phyloP scores from a whole-genome alignment of 2,329 filamentous ascomycete species.

The Colletotrichum caudatum region DNA sequence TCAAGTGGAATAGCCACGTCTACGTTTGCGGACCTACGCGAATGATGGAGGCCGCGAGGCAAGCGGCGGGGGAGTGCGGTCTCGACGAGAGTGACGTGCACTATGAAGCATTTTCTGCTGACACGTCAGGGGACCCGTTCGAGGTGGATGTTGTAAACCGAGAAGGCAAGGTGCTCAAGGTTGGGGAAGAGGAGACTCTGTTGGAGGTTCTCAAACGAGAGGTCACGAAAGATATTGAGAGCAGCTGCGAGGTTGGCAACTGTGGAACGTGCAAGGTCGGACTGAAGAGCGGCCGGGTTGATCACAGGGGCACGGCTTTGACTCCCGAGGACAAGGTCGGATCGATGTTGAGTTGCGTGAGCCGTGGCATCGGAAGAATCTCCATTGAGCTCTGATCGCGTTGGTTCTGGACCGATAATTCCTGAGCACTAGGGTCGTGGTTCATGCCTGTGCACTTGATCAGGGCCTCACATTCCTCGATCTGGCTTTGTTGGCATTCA shows the following conservation, averaged over 20 bases:
- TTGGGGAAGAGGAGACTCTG: slow-evolving; percentile 62
- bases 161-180: slow-evolving; percentile 55
- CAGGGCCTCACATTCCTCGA: not conserved
- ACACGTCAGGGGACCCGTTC: slow-evolving; percentile 69
- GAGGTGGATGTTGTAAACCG: slow-evolving; percentile 64
- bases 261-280: slow-evolving; percentile 64
- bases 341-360: slow-evolving; percentile 65
- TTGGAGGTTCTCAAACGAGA: slow-evolving; percentile 60
- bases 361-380: slow-evolving; percentile 63
- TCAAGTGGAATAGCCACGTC: slow-evolving; percentile 67
- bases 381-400: slow-evolving; percentile 58
- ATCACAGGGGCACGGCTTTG: slow-evolving; percentile 63
- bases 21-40: slow-evolving; percentile 71
- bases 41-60: slow-evolving; percentile 65
- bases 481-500: not conserved
- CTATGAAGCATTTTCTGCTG: slow-evolving; percentile 69
- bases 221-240: slow-evolving; percentile 57
- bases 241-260: slow-evolving; percentile 66
- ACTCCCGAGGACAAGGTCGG: slow-evolving; percentile 57
- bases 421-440: not conserved
- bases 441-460: not conserved
- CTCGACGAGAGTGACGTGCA: slow-evolving; percentile 66
- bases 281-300: slow-evolving; percentile 57
- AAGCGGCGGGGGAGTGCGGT: slow-evolving; percentile 55
- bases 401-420: not conserved